A percentile compares a stretch with the other conserved stretches of the same genome.
These are phyloP conservation scores for Dactylis glomerata DNA, from an alignment of 176 grass and related monocot species.

Conservation along the genomic window DNA sequence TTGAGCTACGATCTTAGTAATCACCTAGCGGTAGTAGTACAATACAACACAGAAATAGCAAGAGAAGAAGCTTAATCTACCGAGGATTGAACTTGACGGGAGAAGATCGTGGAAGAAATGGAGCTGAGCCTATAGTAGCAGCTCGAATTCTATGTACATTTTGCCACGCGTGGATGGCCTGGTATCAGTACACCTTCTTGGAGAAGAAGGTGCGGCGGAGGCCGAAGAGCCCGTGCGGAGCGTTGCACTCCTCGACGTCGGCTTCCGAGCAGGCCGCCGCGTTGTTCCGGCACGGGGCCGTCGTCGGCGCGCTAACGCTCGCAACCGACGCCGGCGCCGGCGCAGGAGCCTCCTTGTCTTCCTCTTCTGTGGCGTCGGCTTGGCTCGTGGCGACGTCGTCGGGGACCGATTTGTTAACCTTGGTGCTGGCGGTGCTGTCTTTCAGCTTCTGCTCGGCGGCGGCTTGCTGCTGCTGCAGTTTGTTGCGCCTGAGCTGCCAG, in stretches of 20 bases:
- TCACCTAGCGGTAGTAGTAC: neutral
- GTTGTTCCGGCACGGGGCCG: conserved; percentile 62
- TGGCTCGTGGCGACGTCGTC: neutral
- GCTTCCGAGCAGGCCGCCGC: conserved; percentile 29
- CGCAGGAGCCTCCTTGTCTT: neutral
- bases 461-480: conserved; percentile 47
- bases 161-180: neutral
- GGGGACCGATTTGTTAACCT: conserved; percentile 8
- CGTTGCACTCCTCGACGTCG: conserved; percentile 27
- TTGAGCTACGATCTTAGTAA: conserved; percentile 12
- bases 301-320: conserved; percentile 33
- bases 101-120: neutral
- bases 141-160: conserved; percentile 44
- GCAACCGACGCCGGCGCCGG: neutral
- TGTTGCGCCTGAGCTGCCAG: conserved; percentile 75
- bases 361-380: neutral
- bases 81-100: neutral
- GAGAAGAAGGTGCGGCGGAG: conserved; percentile 85
- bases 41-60: neutral
- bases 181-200: conserved; percentile 79
- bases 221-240: conserved; percentile 48
- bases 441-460: conserved; percentile 45
- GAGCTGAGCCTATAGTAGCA: neutral
- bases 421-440: neutral
- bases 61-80: neutral